Evolutionary conservation across 2,329 filamentous ascomycete genomes (phyloP), one percentile per base, ranked within the genome.

Genomic region (Paraphaeosphaeria sporulosa): DNA sequence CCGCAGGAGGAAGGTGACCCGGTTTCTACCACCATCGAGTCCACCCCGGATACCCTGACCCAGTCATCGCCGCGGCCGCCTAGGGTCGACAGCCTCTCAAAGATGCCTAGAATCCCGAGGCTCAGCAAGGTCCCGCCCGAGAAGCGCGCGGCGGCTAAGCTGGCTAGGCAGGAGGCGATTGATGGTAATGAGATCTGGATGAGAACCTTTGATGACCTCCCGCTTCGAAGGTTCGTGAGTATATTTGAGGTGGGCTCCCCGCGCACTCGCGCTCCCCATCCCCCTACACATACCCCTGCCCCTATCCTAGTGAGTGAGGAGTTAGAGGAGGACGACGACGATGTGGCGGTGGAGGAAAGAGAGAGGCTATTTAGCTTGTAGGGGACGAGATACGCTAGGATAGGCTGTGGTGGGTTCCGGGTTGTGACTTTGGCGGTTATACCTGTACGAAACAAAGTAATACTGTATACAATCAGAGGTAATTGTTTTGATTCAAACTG

Each of bases 141-240:
- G 19, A 19, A 64, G 23, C 62, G 55, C 17, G 54, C 42, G 12
- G 57, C 32, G 9, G 46, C 53, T 10, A 40, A 23, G 19, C 23
- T 59, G 4, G 55, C 58, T 34, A 52, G 58, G 23, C 48, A 57
- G n/a, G 51, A 42, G 21, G 48, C 55, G 21, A 57, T 38, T n/a
- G 25, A 13, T 5, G 21, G 43, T 0, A 55, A 27, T 27, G 25
- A 27, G 25, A 27, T 27, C 3, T 27, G 25, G 25, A 27, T 27
- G 25, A 3, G 25, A 27, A 27, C 25, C n/a, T 19, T 8, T 17
- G 8, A 21, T 13, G 5, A 12, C 50, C 53, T 67, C 13, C 63
- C 68, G 19, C 58, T 67, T 2, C 62, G 66, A 12, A 53, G 42
- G 42, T 68, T 64, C 27, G 61, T 64, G 40, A 65, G 52, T 9